Evolutionary conservation across 257 asterid genomes (phyloP), one percentile per base, ranked within the genome.

Genomic region (Scutellaria barbata): DNA sequence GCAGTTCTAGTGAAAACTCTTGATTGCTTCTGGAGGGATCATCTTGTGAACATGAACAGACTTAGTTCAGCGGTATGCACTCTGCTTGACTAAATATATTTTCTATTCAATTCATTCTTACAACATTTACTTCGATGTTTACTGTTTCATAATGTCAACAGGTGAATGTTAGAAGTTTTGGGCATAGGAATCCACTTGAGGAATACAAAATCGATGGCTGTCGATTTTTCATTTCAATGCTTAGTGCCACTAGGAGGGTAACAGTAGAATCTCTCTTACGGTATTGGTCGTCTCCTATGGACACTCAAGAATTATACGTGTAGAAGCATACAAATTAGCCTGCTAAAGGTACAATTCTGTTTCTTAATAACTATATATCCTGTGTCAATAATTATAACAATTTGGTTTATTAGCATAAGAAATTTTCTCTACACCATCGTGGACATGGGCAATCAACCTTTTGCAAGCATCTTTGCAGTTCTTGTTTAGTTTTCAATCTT

Each of bases 151-250:
- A 5, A 68, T 76, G 55, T 59, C 54, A 56, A 43, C 79, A 94
- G 98, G 99, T 95, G 81, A 95, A 92, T 74, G 92, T 95, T 55
- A 83, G 98, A 75, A 88, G 92, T 82, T 95, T 95, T 71, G 99
- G 98, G 80, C 96, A 92, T 62, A 85, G 98, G 77, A 88, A 95
- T 83, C 99, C 99, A 59, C 96, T 95, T 0, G 99, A 95, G 81
- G 99, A 95, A 78, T 95, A 92, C 82, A 95, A 95, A 80, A 95
- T 95, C n/a, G 98, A 95, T 65, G 99, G 99, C 63, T 92, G 99
- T 85, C 85, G 96, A 41, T 95, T 95, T 81, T 95, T 95, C 82
- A 89, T 95, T 63, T 95, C 99, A 16, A 95, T 95, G 99, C 92
- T 95, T 53, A 87, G 93, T 76, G 95, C 95, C 37, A 89, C 96